A percentile compares a stretch with the other conserved stretches of the same genome.
Conservation (phyloP, 805 yeast genomes). For the Teunomyces cretensis region DNA sequence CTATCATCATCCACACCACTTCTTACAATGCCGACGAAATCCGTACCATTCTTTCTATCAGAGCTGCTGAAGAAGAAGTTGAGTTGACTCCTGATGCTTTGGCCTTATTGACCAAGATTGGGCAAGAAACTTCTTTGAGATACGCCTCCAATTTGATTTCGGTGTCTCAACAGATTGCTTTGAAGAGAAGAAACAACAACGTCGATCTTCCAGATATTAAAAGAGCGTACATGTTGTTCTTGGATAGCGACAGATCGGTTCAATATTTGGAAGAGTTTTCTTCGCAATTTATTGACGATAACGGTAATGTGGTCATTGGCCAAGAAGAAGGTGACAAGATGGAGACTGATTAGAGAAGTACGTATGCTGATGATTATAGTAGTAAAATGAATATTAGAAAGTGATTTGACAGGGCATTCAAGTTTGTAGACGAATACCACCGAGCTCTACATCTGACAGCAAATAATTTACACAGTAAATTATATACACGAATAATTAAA, state of each 20-base stretch:
- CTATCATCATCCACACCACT: constrained; percentile 86
- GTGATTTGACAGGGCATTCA: too few species aligned
- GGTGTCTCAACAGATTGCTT: constrained; percentile 83
- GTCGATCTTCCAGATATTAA: constrained; percentile 84
- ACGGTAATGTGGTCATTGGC: constrained; percentile 67
- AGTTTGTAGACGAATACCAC: background rate
- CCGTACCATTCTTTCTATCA: constrained; percentile 77
- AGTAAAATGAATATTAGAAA: background rate
- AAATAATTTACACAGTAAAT: background rate
- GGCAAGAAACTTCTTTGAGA: constrained; percentile 85
- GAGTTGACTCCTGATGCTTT: constrained; percentile 80
- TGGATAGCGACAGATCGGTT: constrained; percentile 88
- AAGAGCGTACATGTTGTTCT: constrained; percentile 80
- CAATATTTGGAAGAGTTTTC: constrained; percentile 73
- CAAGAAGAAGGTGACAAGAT: constrained; percentile 30
- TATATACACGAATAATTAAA: background rate
- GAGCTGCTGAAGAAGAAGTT: constrained; percentile 94
- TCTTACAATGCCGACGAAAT: constrained; percentile 81
- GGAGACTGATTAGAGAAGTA: constrained; percentile 24
- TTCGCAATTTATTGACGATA: constrained; percentile 71
- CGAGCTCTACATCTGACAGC: background rate
- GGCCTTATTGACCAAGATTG: constrained; percentile 84
- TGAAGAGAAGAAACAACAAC: constrained; percentile 67
- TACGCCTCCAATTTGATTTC: constrained; percentile 90
- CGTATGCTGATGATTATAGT: background rate